Evolutionary conservation across 768 basidiomycete genomes (phyloP), one percentile per base, ranked within the genome.

Genomic region (Psilocybe sp.): DNA sequence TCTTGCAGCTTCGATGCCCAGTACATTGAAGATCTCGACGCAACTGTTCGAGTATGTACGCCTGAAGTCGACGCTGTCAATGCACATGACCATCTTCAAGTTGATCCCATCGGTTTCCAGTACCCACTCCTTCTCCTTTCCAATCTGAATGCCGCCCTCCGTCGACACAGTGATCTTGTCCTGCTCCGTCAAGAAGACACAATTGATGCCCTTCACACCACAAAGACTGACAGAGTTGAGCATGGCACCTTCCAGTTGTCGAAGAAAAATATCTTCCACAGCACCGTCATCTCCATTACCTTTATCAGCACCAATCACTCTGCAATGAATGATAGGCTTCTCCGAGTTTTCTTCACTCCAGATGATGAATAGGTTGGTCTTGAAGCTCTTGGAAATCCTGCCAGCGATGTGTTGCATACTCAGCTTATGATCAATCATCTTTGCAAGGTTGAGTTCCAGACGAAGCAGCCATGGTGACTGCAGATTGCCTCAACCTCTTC

Each of bases 281-380:
- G 74, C 67, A 9, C 84, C 86, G 63, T 80, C 71, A 32, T 82
- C 84, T 48, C 92, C 89, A 18, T 92, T 89, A 15, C 92, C 88
- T 66, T 96, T 94, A 59, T 94, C 89, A 36, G 85, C 84, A 38
- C 89, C 88, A 43, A 90, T 69, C 7, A 98, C 88, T 75, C 97
- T 92, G 67, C 97, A 96, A 40, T 96, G 96, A 59, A 99, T 89
- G 60, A 98, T 81, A 9, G 98, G 83, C 73, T 98, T 98, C 69
- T 96, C 92, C 2, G 96, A 91, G 70, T 97, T 98, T 69, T 98
- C 96, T 77, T 98, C 96, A 56, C 92, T 94, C 89, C 94, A 97
- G 57, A 98, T 97, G 67, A 98, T 93, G 68, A 98, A 98, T 12
- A 98, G 75, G 64, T 98, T 96, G 2, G 91, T 87, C 65, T 93